Evolutionary conservation across 805 yeast species (phyloP).

Genomic region (Ogataea sp.): DNA sequence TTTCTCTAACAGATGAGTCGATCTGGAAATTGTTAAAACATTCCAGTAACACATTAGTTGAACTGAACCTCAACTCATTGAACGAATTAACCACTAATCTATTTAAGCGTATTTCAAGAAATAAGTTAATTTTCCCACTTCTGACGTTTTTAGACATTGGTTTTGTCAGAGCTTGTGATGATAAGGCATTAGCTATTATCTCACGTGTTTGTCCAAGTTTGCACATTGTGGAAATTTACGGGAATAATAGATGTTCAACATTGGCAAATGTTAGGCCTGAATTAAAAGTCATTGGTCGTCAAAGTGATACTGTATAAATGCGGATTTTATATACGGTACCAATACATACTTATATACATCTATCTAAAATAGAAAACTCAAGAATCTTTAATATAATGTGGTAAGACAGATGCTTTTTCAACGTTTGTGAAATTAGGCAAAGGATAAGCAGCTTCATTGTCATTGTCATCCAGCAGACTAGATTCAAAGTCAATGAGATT

Average conservation of each 20-base stretch:
- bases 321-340: too few relatives aligned
- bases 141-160: slow-evolving; percentile 69
- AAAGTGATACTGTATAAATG: slow-evolving; percentile 46
- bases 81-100: slow-evolving; percentile 43
- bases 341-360: not conserved
- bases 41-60: slow-evolving; percentile 56
- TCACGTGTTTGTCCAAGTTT: slow-evolving; percentile 55
- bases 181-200: slow-evolving; percentile 50
- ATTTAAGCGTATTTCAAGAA: slow-evolving; percentile 38
- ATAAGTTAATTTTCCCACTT: slow-evolving; percentile 38
- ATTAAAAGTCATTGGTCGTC: slow-evolving; percentile 64
- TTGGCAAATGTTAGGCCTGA: slow-evolving; percentile 45
- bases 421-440: slow-evolving; percentile 57
- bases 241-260: slow-evolving; percentile 60
- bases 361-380: not conserved
- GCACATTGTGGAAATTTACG: slow-evolving; percentile 69
- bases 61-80: slow-evolving; percentile 69
- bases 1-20: slow-evolving; percentile 54
- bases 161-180: slow-evolving; percentile 71
- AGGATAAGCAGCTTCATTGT: slow-evolving; percentile 17
- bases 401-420: slow-evolving; percentile 48
- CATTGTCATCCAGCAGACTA: slow-evolving; percentile 4
- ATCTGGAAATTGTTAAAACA: slow-evolving; percentile 54
- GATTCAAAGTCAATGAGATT: slow-evolving; percentile 27
- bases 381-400: slow-evolving; percentile 29